Evolutionary conservation across 2,329 filamentous ascomycete species (phyloP), one percentile per base, ranked within the genome.

Genomic region (Cladophialophora exuberans): DNA sequence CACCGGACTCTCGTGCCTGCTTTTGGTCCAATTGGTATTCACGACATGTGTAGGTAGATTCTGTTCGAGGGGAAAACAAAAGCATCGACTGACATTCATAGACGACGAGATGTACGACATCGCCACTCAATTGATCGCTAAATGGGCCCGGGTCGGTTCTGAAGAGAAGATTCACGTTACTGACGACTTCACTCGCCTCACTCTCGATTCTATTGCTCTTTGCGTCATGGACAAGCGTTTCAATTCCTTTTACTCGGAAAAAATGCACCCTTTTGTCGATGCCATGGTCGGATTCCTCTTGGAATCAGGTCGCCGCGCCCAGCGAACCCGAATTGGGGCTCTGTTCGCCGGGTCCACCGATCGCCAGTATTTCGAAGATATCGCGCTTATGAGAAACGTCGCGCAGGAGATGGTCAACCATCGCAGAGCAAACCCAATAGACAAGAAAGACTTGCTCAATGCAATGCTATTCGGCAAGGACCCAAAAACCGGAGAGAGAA

Each of bases 201-300:
- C 87, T 0, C 78, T 91, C 2, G 88, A 91, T 66, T 87, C 86
- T 0, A 78, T 91, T 6, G 85, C 85, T 1, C 77, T 91, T 23
- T 87, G 86, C 67, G 76, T 83, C n/a, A 87, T 89, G 83, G 81
- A 82, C 31, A 86, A 79, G 56, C 83, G 87, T 15, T 90, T 90
- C 77, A 90, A 90, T 70, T 86, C 82, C 1, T 90, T 86, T 70
- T 91, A 90, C 66, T 77, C 78, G 23, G 81, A 88, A 11, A 76
- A 83, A 6, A 73, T 87, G 67, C 88, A 91, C 61, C 86, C 87
- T 0, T 90, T 91, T 62, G 77, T 90, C 33, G 69, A 77, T 39
- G 81, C 85, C 28, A 89, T 90, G 87, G 76, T 77, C 1, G 77
- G 77, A n/a, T 81, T 87, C 50, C 73, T 91, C 1, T 64, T 69